These are phyloP conservation scores for Pogostemon cablin DNA, from an alignment of 257 asterid genomes.

Conservation along the genomic window DNA sequence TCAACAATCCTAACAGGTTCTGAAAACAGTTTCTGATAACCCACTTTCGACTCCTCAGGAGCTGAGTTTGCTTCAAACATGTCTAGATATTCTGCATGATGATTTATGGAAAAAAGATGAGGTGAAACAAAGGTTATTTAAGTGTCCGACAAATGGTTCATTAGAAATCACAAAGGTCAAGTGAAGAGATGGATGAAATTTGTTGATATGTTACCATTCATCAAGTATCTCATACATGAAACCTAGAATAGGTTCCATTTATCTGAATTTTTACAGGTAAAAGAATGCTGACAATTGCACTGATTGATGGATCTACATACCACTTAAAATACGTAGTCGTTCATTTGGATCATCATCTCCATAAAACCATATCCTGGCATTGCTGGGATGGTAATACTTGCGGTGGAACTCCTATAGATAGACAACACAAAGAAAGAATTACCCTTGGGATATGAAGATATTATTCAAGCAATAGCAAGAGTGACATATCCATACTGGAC, in stretches of 20 bases:
- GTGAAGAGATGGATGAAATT: slow-evolving; percentile 17
- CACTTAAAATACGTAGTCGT: slow-evolving; percentile 83
- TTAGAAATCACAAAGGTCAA: neutral
- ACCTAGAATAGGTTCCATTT: slow-evolving; percentile 20
- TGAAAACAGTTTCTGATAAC: slow-evolving; percentile 72
- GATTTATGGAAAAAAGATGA: slow-evolving; percentile 27
- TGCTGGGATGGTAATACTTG: slow-evolving; percentile 95
- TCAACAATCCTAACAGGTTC: slow-evolving; percentile 83
- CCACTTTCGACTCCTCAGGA: slow-evolving; percentile 74
- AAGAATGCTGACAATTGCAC: slow-evolving; percentile 26
- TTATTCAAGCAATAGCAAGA: slow-evolving; percentile 14
- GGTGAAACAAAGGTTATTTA: slow-evolving; percentile 10
- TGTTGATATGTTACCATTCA: slow-evolving; percentile 14
- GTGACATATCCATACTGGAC: slow-evolving; percentile 6
- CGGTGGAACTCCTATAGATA: slow-evolving; percentile 81
- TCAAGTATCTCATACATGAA: slow-evolving; percentile 3
- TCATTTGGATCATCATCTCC: slow-evolving; percentile 96
- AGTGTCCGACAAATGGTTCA: slow-evolving; percentile 9
- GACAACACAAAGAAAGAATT: slow-evolving; percentile 24
- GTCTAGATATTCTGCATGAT: slow-evolving; percentile 76
- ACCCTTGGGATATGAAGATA: slow-evolving; percentile 4
- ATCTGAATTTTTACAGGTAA: neutral
- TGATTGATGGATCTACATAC: slow-evolving; percentile 41
- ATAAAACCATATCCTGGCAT: slow-evolving; percentile 96
- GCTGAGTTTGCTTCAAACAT: slow-evolving; percentile 90